A percentile compares a stretch with the other conserved stretches of the same genome.
These are phyloP conservation scores for Globisporangium emineosum DNA, from an alignment of 352 stramenopile genomes.

Conservation along the genomic window DNA sequence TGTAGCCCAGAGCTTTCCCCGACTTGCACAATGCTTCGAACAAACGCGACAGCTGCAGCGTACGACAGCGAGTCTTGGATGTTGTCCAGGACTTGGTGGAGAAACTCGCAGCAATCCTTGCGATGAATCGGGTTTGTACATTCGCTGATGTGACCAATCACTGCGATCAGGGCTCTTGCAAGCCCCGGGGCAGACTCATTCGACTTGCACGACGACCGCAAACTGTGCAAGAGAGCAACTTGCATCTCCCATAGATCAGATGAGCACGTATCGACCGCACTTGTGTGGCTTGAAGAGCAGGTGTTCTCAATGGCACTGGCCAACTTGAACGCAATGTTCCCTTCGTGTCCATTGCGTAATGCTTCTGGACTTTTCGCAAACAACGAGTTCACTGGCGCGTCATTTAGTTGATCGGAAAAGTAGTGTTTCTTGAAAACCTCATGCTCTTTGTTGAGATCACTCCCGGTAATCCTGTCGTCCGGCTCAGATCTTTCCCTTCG, in stretches of 20 bases:
- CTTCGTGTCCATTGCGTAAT: background rate
- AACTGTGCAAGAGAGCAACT: conserved; percentile 48
- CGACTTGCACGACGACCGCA: conserved; percentile 42
- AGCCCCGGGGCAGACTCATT: conserved; percentile 32
- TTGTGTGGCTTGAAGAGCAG: background rate
- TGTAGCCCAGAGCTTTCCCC: conserved; percentile 22
- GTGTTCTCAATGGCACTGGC: background rate
- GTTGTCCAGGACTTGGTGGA: conserved; percentile 47
- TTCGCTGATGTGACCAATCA: conserved; percentile 40
- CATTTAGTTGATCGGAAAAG: background rate
- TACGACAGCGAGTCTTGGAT: conserved; percentile 33
- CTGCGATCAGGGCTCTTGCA: conserved; percentile 32
- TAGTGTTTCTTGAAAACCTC: conserved; percentile 13
- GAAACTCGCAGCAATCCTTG: conserved; percentile 40
- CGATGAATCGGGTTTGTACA: conserved; percentile 37
- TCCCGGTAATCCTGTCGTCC: background rate
- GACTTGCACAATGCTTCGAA: conserved; percentile 29
- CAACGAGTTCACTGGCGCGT: background rate
- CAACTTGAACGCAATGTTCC: background rate
- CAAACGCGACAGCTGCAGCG: conserved; percentile 31
- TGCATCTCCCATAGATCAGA: conserved; percentile 39
- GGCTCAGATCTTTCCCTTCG: background rate
- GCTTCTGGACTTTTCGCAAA: background rate
- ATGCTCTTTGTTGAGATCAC: background rate
- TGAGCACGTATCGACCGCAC: conserved; percentile 6